These are phyloP conservation scores for Pecoramyces ruminantium DNA, from an alignment of 192 early-diverging fungal genomes.

Conservation along the genomic window DNA sequence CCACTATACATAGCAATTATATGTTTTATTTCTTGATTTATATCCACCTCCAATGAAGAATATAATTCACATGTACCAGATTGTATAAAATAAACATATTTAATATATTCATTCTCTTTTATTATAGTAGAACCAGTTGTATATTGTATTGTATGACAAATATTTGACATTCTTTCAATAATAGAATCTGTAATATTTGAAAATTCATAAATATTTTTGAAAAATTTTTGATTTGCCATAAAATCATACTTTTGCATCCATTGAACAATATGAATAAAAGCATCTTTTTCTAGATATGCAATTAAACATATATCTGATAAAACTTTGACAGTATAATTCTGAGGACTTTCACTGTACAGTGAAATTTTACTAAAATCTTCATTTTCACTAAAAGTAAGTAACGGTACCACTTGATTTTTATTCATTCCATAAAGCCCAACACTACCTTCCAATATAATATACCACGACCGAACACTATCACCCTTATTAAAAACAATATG, in stretches of 20 bases:
- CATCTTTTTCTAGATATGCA: not conserved
- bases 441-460: not conserved
- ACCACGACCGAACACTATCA: not conserved
- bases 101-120: not conserved
- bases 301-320: not conserved
- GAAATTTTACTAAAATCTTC: not conserved
- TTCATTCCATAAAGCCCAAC: not conserved
- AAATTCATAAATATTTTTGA: not conserved
- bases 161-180: not conserved
- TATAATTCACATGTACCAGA: not conserved
- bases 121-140: not conserved
- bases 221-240: not conserved
- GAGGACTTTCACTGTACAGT: not conserved
- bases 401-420: not conserved
- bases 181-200: not conserved
- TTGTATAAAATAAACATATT: not conserved
- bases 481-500: not conserved
- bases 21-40: not conserved
- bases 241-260: not conserved
- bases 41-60: not conserved
- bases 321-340: not conserved
- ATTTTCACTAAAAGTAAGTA: not conserved
- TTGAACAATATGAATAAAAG: not conserved
- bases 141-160: not conserved
- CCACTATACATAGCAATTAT: not conserved